Evolutionary conservation across 192 early-diverging fungal genomes (phyloP), one percentile per base, ranked within the genome.

Genomic region (Diversispora eburnea): DNA sequence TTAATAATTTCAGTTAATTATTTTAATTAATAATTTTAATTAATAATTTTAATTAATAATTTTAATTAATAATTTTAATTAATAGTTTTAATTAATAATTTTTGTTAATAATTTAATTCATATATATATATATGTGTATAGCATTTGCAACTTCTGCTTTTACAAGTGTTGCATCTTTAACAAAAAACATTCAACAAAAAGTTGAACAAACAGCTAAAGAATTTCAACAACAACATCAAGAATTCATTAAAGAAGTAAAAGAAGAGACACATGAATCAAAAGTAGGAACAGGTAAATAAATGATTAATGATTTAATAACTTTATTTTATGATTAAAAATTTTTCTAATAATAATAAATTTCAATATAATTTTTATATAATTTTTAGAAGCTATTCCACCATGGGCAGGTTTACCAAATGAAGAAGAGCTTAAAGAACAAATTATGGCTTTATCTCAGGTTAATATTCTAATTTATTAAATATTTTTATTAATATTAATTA

Each of bases 361-460:
- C n/a, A n/a, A n/a, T 15, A 19, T 5, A 51, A 55, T 13, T 39
- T 2, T 8, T 25, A 48, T 41, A 7, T n/a, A 10, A 33, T 46
- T 65, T 20, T 25, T 47, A 87, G 86, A 85, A 47, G 67, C 78
- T 20, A 59, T 85, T 20, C 68, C 84, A 8, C 83, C 83, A 17
- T 88, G 86, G 86, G 75, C 72, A 19, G 86, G 86, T 19, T 72
- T 84, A 60, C 79, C 79, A 20, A 80, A 85, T 66, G 86, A 88
- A 70, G 77, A 79, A 3, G 75, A 81, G 43, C 73, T 88, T 72
- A 88, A 86, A 59, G 63, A 70, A 13, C 76, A 77, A 3, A 84
- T 88, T 13, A 70, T 85, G 25, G 81, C 72, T 8, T 59, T 88
- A 59, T 84, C 86, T 41, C 77, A 80, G 75, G 85, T 84, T 83